Conservation (phyloP, 2,329 filamentous ascomycete genomes). For the Fusarium proliferatum region DNA sequence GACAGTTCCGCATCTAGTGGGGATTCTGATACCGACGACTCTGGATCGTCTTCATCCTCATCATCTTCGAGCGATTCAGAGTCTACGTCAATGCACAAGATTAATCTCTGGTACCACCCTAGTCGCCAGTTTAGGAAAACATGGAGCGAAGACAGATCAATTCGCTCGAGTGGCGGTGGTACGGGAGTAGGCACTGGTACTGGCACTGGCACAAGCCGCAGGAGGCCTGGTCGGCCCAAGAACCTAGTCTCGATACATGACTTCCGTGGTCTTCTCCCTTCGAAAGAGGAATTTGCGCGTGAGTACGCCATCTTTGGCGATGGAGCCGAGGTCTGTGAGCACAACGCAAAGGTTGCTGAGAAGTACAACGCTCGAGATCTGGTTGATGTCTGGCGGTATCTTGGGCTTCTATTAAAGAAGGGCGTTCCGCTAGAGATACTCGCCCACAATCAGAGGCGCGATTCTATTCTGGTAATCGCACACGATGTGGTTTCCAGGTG, state of each 20-base stretch:
- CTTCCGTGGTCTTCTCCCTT: constrained; percentile 77
- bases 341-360: constrained; percentile 83
- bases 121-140: constrained; percentile 64
- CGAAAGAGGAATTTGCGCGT: constrained; percentile 79
- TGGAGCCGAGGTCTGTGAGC: constrained; percentile 81
- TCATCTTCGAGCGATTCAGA: constrained; percentile 71
- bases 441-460: constrained; percentile 62
- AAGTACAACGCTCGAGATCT: constrained; percentile 77
- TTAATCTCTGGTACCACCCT: constrained; percentile 67
- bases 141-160: constrained; percentile 67
- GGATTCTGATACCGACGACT: constrained; percentile 61
- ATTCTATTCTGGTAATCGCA: constrained; percentile 76
- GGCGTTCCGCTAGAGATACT: constrained; percentile 78
- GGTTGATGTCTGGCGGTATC: constrained; percentile 85
- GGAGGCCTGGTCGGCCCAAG: constrained; percentile 63
- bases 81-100: constrained; percentile 70
- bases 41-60: constrained; percentile 61
- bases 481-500: constrained; percentile 64
- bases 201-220: constrained; percentile 63
- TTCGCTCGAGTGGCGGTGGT: constrained; percentile 69
- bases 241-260: constrained; percentile 81
- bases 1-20: constrained; percentile 64
- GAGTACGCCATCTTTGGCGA: constrained; percentile 88
- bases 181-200: constrained; percentile 63
- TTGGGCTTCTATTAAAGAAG: constrained; percentile 80